Percentiles rank a stretch among this genome's conserved stretches.
These are phyloP conservation scores for Sarocladium strictum DNA, from an alignment of 2,329 filamentous ascomycete species.

Conservation along the genomic window DNA sequence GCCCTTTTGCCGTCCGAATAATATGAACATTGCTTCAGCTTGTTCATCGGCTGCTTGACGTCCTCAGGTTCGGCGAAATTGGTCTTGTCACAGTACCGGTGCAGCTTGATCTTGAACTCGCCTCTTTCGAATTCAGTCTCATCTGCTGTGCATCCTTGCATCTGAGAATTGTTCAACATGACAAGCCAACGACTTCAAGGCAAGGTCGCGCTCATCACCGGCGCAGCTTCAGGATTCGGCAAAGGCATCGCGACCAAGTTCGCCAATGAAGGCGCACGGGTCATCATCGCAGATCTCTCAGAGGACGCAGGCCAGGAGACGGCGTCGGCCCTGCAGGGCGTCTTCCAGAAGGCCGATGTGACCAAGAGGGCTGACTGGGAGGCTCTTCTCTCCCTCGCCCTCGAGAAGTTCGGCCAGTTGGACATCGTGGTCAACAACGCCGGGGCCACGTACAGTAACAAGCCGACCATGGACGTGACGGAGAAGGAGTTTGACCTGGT, in stretches of 20 bases:
- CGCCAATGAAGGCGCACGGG: slow-evolving; percentile 51
- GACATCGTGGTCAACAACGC: slow-evolving; percentile 59
- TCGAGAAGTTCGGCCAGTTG: slow-evolving; percentile 42
- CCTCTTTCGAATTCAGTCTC: too few relatives aligned
- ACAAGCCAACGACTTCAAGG: slow-evolving; percentile 27
- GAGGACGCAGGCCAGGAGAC: slow-evolving; percentile 42
- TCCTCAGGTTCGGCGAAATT: too few relatives aligned
- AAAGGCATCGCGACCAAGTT: slow-evolving; percentile 56
- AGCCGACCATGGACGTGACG: slow-evolving; percentile 57
- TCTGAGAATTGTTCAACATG: slow-evolving; percentile 13
- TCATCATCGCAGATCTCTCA: slow-evolving; percentile 58
- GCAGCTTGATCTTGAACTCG: too few relatives aligned
- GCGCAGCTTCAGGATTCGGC: slow-evolving; percentile 59
- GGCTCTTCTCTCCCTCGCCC: slow-evolving; percentile 35
- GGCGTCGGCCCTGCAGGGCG: slow-evolving; percentile 37
- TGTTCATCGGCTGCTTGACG: too few relatives aligned
- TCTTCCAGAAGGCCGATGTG: slow-evolving; percentile 10
- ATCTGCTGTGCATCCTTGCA: too few relatives aligned
- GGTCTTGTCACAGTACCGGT: too few relatives aligned
- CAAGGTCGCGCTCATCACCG: slow-evolving; percentile 40
- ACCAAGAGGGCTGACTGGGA: slow-evolving; percentile 11
- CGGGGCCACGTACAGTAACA: slow-evolving; percentile 52
- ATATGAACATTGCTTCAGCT: too few relatives aligned
- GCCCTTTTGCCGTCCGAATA: too few relatives aligned
- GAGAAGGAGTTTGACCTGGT: slow-evolving; percentile 61